phyloP scores from a whole-genome alignment of 805 yeast genomes.

The Metschnikowia rubicola region DNA sequence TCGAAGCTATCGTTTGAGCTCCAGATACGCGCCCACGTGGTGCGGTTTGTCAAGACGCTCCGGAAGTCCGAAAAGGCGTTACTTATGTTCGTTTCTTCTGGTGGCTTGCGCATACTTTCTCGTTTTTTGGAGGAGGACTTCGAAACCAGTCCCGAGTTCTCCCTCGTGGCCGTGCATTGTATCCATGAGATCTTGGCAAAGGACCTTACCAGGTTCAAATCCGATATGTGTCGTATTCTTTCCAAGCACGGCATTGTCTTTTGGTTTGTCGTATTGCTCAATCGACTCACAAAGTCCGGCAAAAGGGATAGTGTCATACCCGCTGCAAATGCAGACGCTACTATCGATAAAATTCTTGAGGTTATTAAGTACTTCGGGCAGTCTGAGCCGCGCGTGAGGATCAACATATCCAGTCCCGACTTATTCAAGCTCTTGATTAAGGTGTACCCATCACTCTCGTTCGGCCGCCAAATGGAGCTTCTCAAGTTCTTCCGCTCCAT shows the following conservation, averaged over 20 bases:
- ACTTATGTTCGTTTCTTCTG: slow-evolving; percentile 42
- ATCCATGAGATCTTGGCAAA: slow-evolving; percentile 33
- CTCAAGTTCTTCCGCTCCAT: slow-evolving; percentile 45
- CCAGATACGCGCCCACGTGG: slow-evolving; percentile 36
- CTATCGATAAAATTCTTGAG: slow-evolving; percentile 32
- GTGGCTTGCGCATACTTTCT: slow-evolving; percentile 43
- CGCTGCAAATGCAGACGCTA: slow-evolving; percentile 5
- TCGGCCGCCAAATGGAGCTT: slow-evolving; percentile 33
- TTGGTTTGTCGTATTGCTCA: slow-evolving; percentile 41
- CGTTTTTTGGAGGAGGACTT: slow-evolving; percentile 47
- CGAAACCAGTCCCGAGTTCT: slow-evolving; percentile 35
- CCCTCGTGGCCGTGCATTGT: slow-evolving; percentile 35
- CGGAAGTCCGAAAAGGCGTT: slow-evolving; percentile 34
- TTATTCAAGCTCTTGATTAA: slow-evolving; percentile 41
- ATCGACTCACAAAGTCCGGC: slow-evolving; percentile 26
- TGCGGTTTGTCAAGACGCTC: slow-evolving; percentile 31
- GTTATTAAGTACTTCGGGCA: slow-evolving; percentile 43
- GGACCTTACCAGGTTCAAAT: slow-evolving; percentile 37
- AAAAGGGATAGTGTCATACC: background rate
- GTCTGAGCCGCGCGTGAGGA: slow-evolving; percentile 44
- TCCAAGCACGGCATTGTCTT: slow-evolving; percentile 41
- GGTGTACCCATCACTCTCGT: slow-evolving; percentile 30
- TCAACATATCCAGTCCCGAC: slow-evolving; percentile 35
- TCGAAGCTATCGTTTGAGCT: slow-evolving; percentile 28
- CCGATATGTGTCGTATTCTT: slow-evolving; percentile 40